Evolutionary conservation across 2,329 filamentous ascomycete genomes (phyloP).

Genomic region (Gliomastix tumulicola): DNA sequence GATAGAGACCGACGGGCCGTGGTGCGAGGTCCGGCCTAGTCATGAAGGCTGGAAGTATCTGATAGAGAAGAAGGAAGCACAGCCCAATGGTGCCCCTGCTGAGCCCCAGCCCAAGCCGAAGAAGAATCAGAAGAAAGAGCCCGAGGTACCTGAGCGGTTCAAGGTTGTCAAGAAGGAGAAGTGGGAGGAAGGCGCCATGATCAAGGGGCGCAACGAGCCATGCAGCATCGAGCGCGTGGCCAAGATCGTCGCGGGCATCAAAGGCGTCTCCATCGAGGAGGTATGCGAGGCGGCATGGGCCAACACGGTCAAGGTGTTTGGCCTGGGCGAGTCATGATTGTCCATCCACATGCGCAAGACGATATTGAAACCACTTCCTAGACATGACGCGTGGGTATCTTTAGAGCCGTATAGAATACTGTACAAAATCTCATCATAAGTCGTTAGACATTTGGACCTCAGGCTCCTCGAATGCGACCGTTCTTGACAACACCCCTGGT

Average conservation of each 20-base stretch:
- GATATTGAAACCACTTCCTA: too few relatives aligned
- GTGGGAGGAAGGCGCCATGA: conserved; percentile 79
- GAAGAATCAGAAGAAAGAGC: conserved; percentile 51
- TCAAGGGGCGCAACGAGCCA: conserved; percentile 93
- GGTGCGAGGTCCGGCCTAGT: conserved; percentile 88
- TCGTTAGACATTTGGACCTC: conserved; percentile 49
- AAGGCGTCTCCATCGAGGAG: conserved; percentile 70
- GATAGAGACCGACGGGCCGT: conserved; percentile 95
- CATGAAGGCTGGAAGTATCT: conserved; percentile 77
- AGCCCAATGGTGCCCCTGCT: conserved; percentile 13
- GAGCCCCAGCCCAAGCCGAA: conserved; percentile 26
- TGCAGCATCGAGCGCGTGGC: conserved; percentile 81
- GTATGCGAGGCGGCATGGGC: conserved; percentile 81
- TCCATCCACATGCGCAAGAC: too few relatives aligned
- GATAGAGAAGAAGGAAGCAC: conserved; percentile 30
- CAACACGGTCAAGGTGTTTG: conserved; percentile 77
- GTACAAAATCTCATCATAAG: conserved; percentile 25
- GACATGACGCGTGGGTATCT: conserved; percentile 5
- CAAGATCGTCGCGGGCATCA: conserved; percentile 81
- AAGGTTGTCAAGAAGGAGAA: conserved; percentile 94
- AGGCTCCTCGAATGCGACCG: conserved; percentile 61
- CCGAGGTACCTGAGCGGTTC: conserved; percentile 63
- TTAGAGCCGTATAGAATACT: conserved; percentile 1
- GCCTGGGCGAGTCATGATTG: too few relatives aligned
- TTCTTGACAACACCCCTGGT: conserved; percentile 63